These are phyloP conservation scores for Chamaecrista fasciculata DNA, from an alignment of 306 rosid species.

Conservation along the genomic window DNA sequence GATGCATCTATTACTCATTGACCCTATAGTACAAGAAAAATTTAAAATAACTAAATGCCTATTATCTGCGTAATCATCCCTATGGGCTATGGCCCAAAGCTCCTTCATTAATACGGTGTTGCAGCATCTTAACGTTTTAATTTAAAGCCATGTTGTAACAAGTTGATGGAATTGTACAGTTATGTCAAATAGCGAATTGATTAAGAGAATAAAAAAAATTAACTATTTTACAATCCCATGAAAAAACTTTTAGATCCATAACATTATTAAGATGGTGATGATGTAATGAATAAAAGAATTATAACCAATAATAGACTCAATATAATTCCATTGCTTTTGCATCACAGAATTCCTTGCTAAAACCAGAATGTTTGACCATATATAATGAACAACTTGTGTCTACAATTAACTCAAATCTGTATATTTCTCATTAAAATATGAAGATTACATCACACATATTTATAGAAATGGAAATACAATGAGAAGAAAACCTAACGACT, in stretches of 20 bases:
- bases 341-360: background rate
- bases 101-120: background rate
- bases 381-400: no score
- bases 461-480: no score
- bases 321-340: background rate
- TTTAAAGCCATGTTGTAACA: background rate
- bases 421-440: no score
- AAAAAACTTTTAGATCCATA: no score
- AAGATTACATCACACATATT: no score
- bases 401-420: no score
- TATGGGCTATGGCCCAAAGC: background rate
- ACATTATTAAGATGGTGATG: background rate
- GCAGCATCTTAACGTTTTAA: background rate
- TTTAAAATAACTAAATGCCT: no score
- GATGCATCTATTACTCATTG: slow-evolving; percentile 1
- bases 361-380: background rate
- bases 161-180: no score
- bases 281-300: background rate
- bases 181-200: no score
- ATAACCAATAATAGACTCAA: background rate
- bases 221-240: no score
- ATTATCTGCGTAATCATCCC: background rate
- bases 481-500: no score
- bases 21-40: background rate
- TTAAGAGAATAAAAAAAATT: no score